Evolutionary conservation across 352 stramenopile genomes (phyloP), one percentile per base, ranked within the genome.

Genomic region (Globisporangium echinulatum): DNA sequence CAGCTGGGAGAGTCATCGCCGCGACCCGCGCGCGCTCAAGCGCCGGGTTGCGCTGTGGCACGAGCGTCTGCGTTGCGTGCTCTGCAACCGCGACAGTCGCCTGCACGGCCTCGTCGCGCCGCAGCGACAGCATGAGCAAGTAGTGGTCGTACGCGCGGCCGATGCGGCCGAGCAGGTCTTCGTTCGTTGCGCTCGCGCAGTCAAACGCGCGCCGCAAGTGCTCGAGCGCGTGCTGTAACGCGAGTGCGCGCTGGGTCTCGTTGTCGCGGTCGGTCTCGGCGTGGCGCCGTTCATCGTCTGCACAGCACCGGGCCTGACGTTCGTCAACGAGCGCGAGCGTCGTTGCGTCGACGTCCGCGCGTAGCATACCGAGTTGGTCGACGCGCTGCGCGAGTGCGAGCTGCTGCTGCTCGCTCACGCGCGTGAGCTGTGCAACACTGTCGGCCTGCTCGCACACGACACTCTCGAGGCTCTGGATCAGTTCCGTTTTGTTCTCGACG

Each of bases 11-110:
- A 37, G 77, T 72, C 53, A 76, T 68, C 7, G 70, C 69, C 38
- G 77, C 17, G 25, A 91, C 49, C 14, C 79, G 65, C 15, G 72
- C 67, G 2, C 81, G 70, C 46, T 92, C 83, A n/a, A 79, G 70
- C 11, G 81, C 77, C 2, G 83, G 77, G 19, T 88, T 90, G 2
- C 83, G 65, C 49, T 86, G 75, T 5, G 79, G 80, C 14, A 86
- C 72, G 2, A 90, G 69, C 4, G 83, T 92, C 59, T 92, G 83
- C 0, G 70, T 72, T 5, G 56, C 40, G 10, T 76, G 46, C 3
- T 85, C 66, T 0, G 59, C 52, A 9, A 75, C 68, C 7, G 38
- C 47, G 19, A 87, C 77, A 0, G 74, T 88, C 3, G 83, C 83
- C 64, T 92, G 83, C 15, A 86, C 58, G 1, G 62, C 74, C 55